phyloP scores from a whole-genome alignment of 352 stramenopile species.

The Elongisporangium senticosum region DNA sequence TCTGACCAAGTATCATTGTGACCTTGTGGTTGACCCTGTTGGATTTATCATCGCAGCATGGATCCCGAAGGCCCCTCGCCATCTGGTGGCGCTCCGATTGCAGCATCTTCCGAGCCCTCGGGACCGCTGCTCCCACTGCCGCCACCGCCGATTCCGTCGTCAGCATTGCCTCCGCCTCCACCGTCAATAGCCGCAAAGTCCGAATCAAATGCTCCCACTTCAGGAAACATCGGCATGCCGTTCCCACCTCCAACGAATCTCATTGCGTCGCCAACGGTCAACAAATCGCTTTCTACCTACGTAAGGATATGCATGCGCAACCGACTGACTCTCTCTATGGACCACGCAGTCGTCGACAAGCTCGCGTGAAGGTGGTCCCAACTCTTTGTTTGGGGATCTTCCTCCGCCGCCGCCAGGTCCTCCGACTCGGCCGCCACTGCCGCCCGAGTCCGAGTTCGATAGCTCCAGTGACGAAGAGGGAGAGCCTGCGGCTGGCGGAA shows the following conservation, averaged over 20 bases:
- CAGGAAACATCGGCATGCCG: conserved; percentile 44
- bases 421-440: conserved; percentile 22
- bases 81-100: conserved; percentile 31
- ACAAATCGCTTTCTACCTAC: background rate
- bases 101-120: conserved; percentile 17
- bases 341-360: conserved; percentile 25
- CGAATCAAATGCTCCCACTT: conserved; percentile 13
- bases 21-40: background rate
- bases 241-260: conserved; percentile 25
- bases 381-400: conserved; percentile 48
- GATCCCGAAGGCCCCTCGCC: conserved; percentile 74
- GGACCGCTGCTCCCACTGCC: conserved; percentile 30
- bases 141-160: conserved; percentile 16
- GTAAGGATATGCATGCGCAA: background rate
- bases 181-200: conserved; percentile 20
- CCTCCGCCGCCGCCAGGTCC: conserved; percentile 33
- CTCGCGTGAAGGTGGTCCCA: conserved; percentile 28
- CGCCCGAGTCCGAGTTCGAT: conserved; percentile 32
- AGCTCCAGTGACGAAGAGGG: conserved; percentile 59
- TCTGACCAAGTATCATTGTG: background rate
- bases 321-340: background rate
- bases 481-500: conserved; percentile 14
- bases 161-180: conserved; percentile 22
- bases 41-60: conserved; percentile 29
- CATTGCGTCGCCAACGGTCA: background rate